phyloP scores from a whole-genome alignment of 805 yeast genomes.

The Sugiyamaella smithiae region DNA sequence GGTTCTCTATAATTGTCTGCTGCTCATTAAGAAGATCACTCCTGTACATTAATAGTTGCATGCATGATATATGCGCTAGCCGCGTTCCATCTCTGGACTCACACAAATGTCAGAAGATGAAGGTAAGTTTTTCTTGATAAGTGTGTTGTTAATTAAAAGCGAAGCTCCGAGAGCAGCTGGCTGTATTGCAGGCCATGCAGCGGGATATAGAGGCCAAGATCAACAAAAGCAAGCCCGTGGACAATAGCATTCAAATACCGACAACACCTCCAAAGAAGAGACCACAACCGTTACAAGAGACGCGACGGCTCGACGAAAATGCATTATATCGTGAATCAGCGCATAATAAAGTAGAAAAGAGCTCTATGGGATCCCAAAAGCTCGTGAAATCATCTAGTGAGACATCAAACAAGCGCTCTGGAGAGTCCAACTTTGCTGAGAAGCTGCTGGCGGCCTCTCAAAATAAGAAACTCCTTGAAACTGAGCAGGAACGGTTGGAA shows the following conservation, averaged over 20 bases:
- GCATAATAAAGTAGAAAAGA: neutral
- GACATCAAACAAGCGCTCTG: neutral
- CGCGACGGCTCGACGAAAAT: neutral
- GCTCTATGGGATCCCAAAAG: neutral
- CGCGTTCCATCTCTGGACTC: too few species aligned
- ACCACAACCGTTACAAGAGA: neutral
- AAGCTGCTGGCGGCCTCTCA: slow-evolving; percentile 4
- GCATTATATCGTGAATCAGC: neutral
- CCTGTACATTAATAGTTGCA: too few species aligned
- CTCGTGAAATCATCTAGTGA: neutral
- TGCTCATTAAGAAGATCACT: too few species aligned
- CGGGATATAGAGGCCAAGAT: slow-evolving; percentile 7
- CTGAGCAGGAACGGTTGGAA: neutral
- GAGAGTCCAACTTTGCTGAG: slow-evolving; percentile 15
- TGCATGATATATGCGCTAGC: too few species aligned
- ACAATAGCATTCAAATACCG: slow-evolving; percentile 6
- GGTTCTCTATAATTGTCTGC: too few species aligned
- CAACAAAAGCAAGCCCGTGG: neutral
- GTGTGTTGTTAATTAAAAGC: too few species aligned
- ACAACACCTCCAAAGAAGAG: slow-evolving; percentile 8
- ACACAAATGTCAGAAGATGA: slow-evolving; percentile 4
- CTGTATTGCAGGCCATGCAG: slow-evolving; percentile 13
- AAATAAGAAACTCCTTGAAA: slow-evolving; percentile 1
- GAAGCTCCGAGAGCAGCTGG: too few species aligned
- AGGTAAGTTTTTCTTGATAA: too few species aligned